phyloP scores from a whole-genome alignment of 2,329 filamentous ascomycete species.

The Stemphylium lycopersici region DNA sequence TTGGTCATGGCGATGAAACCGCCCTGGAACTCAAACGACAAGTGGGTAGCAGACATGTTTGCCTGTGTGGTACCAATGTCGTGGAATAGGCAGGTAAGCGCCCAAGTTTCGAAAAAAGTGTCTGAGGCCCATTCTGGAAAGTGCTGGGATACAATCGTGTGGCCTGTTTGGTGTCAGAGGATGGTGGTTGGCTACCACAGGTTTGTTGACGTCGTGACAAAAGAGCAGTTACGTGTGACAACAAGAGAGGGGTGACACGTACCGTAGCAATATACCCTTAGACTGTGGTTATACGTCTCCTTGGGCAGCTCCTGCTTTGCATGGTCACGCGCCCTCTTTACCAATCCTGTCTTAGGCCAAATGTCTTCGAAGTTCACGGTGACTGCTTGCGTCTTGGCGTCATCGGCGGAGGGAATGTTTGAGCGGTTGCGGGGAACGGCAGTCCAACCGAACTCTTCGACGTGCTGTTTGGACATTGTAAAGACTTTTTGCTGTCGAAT shows the following conservation, averaged over 20 bases:
- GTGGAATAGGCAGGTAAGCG: constrained; percentile 5
- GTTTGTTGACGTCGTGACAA: neutral
- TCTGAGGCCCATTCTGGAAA: neutral
- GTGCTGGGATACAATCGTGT: neutral
- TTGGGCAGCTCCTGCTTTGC: neutral
- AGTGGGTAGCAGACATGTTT: constrained; percentile 1
- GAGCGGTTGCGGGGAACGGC: neutral
- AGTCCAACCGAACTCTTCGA: neutral
- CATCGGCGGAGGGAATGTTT: neutral
- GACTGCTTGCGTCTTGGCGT: neutral
- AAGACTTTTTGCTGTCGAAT: neutral
- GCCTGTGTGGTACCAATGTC: constrained; percentile 2
- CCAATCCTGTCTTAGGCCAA: neutral
- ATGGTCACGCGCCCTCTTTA: neutral
- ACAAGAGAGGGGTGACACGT: neutral
- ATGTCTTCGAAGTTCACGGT: neutral
- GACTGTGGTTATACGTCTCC: constrained; percentile 3
- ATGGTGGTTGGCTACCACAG: fast-evolving
- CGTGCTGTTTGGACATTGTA: too few species aligned
- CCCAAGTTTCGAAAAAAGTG: constrained; percentile 4
- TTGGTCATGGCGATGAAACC: constrained; percentile 1
- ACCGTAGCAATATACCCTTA: constrained; percentile 8
- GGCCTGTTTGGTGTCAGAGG: neutral
- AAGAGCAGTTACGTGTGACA: fast-evolving
- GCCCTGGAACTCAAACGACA: constrained; percentile 8